Conservation (phyloP, 2,329 filamentous ascomycete species). For the Tolypocladium inflatum region DNA sequence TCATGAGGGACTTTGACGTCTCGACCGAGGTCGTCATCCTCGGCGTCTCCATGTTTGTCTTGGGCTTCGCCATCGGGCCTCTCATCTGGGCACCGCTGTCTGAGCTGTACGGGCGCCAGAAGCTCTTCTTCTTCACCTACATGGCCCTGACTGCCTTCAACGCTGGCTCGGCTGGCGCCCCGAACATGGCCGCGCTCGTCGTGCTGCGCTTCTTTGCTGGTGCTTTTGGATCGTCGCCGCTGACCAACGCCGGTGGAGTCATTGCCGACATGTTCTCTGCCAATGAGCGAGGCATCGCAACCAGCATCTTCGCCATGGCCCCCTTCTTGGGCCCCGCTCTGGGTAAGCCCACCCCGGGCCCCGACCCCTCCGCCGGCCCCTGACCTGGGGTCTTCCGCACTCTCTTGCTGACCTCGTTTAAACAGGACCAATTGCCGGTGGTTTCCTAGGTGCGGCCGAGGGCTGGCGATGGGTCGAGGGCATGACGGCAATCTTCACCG, state of each 20-base stretch:
- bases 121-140: slow-evolving; percentile 51
- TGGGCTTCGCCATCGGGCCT: slow-evolving; percentile 53
- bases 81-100: slow-evolving; percentile 58
- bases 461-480: slow-evolving; percentile 60
- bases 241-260: slow-evolving; percentile 54
- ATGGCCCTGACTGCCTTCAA: slow-evolving; percentile 51
- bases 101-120: slow-evolving; percentile 52
- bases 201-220: slow-evolving; percentile 63
- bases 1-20: slow-evolving; percentile 46
- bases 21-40: slow-evolving; percentile 44
- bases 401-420: background rate
- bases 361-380: background rate
- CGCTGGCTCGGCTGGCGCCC: slow-evolving; percentile 45
- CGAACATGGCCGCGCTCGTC: slow-evolving; percentile 50
- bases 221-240: slow-evolving; percentile 50
- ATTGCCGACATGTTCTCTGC: slow-evolving; percentile 55
- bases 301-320: slow-evolving; percentile 50
- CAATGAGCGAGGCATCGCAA: slow-evolving; percentile 45
- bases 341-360: slow-evolving; percentile 19
- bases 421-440: slow-evolving; percentile 49
- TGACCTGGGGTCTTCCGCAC: background rate
- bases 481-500: slow-evolving; percentile 51
- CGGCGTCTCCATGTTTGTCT: slow-evolving; percentile 54
- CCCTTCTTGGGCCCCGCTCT: slow-evolving; percentile 54
- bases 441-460: slow-evolving; percentile 48